These are phyloP conservation scores for Cercospora canescens DNA, from an alignment of 2,329 filamentous ascomycete genomes.

Conservation along the genomic window DNA sequence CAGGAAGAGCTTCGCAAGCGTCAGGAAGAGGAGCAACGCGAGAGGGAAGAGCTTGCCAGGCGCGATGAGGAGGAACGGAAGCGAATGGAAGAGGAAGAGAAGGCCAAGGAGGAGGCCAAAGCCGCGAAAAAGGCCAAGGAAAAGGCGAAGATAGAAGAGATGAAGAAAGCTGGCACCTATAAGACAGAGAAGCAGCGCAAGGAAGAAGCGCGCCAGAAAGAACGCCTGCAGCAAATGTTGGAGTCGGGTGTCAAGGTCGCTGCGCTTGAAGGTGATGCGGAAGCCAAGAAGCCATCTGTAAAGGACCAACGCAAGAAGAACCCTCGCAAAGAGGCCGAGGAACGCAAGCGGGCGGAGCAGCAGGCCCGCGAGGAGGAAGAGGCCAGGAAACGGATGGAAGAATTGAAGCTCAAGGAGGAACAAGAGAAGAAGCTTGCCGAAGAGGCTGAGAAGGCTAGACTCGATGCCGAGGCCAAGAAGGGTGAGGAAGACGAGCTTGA, in stretches of 20 bases:
- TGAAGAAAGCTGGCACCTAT: slow-evolving; percentile 85
- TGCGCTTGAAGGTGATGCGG: slow-evolving; percentile 63
- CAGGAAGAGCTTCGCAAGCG: slow-evolving; percentile 73
- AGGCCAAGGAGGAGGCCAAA: slow-evolving; percentile 70
- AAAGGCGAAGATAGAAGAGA: slow-evolving; percentile 81
- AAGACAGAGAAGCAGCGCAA: slow-evolving; percentile 84
- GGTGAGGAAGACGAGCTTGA: slow-evolving; percentile 67
- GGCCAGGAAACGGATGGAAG: slow-evolving; percentile 56
- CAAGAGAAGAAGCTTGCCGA: slow-evolving; percentile 78
- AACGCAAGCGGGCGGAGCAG: slow-evolving; percentile 41
- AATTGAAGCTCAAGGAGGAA: slow-evolving; percentile 54
- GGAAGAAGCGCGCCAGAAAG: slow-evolving; percentile 75
- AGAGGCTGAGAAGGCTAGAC: slow-evolving; percentile 70
- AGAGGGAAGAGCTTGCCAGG: slow-evolving; percentile 64
- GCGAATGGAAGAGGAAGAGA: slow-evolving; percentile 69
- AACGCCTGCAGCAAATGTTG: slow-evolving; percentile 82
- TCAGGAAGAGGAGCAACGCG: slow-evolving; percentile 61
- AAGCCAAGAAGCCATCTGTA: slow-evolving; percentile 80
- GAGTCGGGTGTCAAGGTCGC: slow-evolving; percentile 66
- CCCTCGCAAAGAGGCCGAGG: slow-evolving; percentile 61
- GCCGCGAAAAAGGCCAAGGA: slow-evolving; percentile 81
- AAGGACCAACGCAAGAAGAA: slow-evolving; percentile 76
- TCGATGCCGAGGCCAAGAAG: slow-evolving; percentile 68
- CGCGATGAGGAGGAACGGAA: slow-evolving; percentile 65
- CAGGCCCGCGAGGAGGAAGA: slow-evolving; percentile 52